phyloP scores from a whole-genome alignment of 148 eudicot genomes.

The Rhododendron ovatum region DNA sequence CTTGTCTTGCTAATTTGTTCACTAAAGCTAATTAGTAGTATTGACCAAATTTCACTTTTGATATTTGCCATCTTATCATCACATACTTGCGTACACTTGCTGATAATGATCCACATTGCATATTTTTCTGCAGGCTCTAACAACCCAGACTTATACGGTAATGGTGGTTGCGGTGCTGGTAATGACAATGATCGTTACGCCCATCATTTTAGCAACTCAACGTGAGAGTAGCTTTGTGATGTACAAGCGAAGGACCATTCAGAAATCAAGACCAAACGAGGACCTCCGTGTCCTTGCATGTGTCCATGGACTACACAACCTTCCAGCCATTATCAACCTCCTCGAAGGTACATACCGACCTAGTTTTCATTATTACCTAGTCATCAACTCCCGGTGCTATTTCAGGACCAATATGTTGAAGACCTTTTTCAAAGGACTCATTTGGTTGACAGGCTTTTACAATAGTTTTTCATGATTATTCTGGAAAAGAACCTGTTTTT shows the following conservation, averaged over 20 bases:
- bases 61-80: not conserved
- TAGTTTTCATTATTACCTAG: not conserved
- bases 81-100: not conserved
- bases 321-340: slow-evolving; percentile 31
- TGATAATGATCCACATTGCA: not conserved
- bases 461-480: not conserved
- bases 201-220: slow-evolving; percentile 17
- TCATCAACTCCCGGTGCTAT: not conserved
- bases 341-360: slow-evolving; percentile 14
- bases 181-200: slow-evolving; percentile 46
- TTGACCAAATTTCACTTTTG: not conserved
- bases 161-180: slow-evolving; percentile 29
- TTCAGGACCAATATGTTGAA: not conserved
- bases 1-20: not conserved
- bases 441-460: not conserved
- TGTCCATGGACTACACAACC: slow-evolving; percentile 23
- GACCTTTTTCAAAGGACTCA: not conserved
- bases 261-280: slow-evolving; percentile 29
- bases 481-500: not conserved
- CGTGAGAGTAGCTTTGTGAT: slow-evolving; percentile 6
- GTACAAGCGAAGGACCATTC: slow-evolving; percentile 36
- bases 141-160: slow-evolving; percentile 19
- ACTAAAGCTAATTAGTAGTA: not conserved
- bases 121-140: slow-evolving; percentile 28
- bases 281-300: slow-evolving; percentile 46